Base-by-base conservation (phyloP, 306 rosid genomes). In the Betula pendula region DNA sequence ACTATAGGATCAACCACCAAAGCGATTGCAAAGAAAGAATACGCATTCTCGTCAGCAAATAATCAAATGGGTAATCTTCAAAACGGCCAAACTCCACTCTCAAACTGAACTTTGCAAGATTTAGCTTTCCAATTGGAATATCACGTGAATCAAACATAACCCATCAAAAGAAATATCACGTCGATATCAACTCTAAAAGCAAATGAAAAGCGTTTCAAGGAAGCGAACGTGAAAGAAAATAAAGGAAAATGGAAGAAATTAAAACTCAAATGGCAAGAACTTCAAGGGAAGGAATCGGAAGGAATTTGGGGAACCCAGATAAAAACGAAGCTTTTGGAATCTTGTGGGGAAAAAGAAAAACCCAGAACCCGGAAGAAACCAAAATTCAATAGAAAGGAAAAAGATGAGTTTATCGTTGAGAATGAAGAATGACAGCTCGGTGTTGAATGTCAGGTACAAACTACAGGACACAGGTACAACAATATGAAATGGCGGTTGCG, bases 381-480 rank as follows among this genome's bases (percentile, higher is more conserved):
- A 44, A 25, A 22, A 45, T 48, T 19, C 16, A 22, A 3, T 2
- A 16, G 5, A 8, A 8, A 2, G 13, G 66, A 24, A 10, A 40
- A 69, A 51, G 7, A 49, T 0, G 25, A 11, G 22, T 52, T 52
- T 24, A 13, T 31, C 44, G 40, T 59, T 50, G 40, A 48, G 58
- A 76, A 33, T 2, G 47, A 38, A 65, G 84, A 84, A 84, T 56
- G 84, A 70, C 80, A 59, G 87, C 59, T 73, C 67, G 82, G 73
- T 42, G 77, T 70, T 75, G 80, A 80, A 80, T 73, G 84, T 75
- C 71, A 38, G 84, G 84, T 73, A 38, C 84, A 73, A 65, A 60
- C 9, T 51, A 44, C 40, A 44, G 20, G 24, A 74, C 59, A 35
- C 59, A 5, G 38, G 55, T 20, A 55, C 81, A 6, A 38, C 42